Evolutionary conservation across 2,329 filamentous ascomycete species (phyloP), one percentile per base, ranked within the genome.

Genomic region (Berkeleyomyces rouxiae): DNA sequence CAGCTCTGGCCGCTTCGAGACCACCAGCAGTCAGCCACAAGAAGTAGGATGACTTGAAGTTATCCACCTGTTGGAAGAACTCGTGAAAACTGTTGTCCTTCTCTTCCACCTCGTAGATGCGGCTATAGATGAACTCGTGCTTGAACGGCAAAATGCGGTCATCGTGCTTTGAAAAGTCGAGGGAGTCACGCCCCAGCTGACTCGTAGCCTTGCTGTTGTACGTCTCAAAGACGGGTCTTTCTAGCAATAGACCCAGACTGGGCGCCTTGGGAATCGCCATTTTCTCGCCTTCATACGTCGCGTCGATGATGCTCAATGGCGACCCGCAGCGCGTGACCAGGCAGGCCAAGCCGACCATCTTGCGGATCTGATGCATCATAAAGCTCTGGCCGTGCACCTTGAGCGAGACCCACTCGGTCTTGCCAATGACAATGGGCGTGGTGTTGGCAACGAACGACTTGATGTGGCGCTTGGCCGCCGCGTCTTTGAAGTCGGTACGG

Each of bases 321-420:
- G 85, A 85, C 59, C 90, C 93, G 72, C 88, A 95, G 44, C 93
- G 85, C 5, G 95, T 86, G 4, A 92, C 78, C 65, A 99, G 78
- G 42, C 89, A 84, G 7, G 84, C 89, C 86, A 99, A 90, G 63
- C 88, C 90, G 13, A 99, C 89, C 93, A 99, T 97, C 75, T 97
- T 99, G 70, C 93, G 86, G 73, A 99, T 99, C 76, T 99, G 93
- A 74, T 99, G 93, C 93, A 99, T 99, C 93, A 99, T 99, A 79
- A 99, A 99, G 70, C 87, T 92, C 74, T 99, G 93, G 0, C 93
- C 93, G 73, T 99, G 93, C 33, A 99, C 91, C 72, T 95, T 96
- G 67, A 97, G 79, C 51, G 87, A 93, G 3, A 99, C 79, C 93
- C 93, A 99, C 76, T 99, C 88, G 1, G 90, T 96, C 70, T 92